A percentile compares a stretch with the other conserved stretches of the same genome.
phyloP scores from a whole-genome alignment of 2,329 filamentous ascomycete genomes.

The Berkeleyomyces basicola region DNA sequence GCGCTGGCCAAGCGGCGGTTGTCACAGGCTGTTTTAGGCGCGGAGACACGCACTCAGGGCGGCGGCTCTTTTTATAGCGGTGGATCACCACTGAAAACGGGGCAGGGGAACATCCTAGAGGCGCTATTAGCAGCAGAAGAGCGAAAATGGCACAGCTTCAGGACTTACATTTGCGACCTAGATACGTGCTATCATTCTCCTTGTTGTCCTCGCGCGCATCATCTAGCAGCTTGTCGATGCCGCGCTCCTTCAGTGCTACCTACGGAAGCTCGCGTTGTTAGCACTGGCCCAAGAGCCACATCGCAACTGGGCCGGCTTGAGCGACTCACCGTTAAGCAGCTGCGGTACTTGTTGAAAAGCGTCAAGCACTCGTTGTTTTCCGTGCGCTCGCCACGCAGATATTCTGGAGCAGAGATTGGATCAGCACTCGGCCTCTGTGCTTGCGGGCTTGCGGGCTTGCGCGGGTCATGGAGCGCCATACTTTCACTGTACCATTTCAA shows the following conservation, averaged over 20 bases:
- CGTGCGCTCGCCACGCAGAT: slow-evolving; percentile 67
- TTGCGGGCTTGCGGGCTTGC: neutral
- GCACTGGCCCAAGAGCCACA: neutral
- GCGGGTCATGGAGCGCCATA: slow-evolving; percentile 28
- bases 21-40: too few species aligned
- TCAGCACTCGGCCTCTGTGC: neutral
- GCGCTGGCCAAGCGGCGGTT: too few species aligned
- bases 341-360: slow-evolving; percentile 77
- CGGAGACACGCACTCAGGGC: too few species aligned
- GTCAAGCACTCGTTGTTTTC: slow-evolving; percentile 70
- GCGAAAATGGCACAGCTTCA: neutral
- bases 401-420: slow-evolving; percentile 41
- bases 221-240: slow-evolving; percentile 83
- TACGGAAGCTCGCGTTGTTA: slow-evolving; percentile 22
- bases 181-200: slow-evolving; percentile 52
- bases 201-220: slow-evolving; percentile 80
- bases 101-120: neutral
- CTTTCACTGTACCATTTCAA: slow-evolving; percentile 99
- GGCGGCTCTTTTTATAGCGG: neutral
- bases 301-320: neutral
- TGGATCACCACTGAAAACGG: neutral
- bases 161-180: slow-evolving; percentile 26
- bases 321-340: slow-evolving; percentile 57
- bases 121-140: too few species aligned
- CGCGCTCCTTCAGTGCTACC: slow-evolving; percentile 73